Evolutionary conservation across 306 rosid species (phyloP), one percentile per base, ranked within the genome.

Genomic region (Styphnolobium japonicum): DNA sequence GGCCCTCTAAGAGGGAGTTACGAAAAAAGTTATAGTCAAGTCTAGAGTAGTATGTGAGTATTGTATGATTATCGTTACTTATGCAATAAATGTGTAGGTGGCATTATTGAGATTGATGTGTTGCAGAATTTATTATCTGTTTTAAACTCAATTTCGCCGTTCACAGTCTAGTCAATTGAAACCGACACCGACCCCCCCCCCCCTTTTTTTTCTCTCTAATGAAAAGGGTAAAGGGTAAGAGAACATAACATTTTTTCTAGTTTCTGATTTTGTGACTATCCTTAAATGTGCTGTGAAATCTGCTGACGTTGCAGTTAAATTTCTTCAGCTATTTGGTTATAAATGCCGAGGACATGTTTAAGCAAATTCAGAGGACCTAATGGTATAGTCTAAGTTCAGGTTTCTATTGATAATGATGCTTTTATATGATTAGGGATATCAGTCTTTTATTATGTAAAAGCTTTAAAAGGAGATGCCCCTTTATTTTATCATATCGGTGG

Each of bases 81-180:
- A 6, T 49, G 16, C 16, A n/a, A 39, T 31, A 66, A 66, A 49
- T 25, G 18, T 8, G 45, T 63, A 43, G 58, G 43, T 42, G 39
- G 21, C 37, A 33, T 78, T 45, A 73, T 72, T 78, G 77, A 45
- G 73, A 64, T 40, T 52, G 7, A 11, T 67, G 63, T 43, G 60
- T 46, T 67, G 7, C 33, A 3, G 69, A 42, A n/a, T n/a, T n/a
- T 25, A 66, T 65, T 16, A 57, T 78, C 66, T 40, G 49, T 14
- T 27, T 29, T 34, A 14, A 51, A 73, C 42, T 79, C 62, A 73
- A n/a, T n/a, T n/a, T n/a, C n/a, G n/a, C 57, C 57, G 7, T 53
- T 25, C 73, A 43, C 56, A 48, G 37, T 10, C 43, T 29, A n/a
- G 56, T 52, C 11, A 40, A 65, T 62, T 80, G 71, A 64, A 62